Evolutionary conservation across 805 yeast species (phyloP).

Genomic region (Starmera amethionina): DNA sequence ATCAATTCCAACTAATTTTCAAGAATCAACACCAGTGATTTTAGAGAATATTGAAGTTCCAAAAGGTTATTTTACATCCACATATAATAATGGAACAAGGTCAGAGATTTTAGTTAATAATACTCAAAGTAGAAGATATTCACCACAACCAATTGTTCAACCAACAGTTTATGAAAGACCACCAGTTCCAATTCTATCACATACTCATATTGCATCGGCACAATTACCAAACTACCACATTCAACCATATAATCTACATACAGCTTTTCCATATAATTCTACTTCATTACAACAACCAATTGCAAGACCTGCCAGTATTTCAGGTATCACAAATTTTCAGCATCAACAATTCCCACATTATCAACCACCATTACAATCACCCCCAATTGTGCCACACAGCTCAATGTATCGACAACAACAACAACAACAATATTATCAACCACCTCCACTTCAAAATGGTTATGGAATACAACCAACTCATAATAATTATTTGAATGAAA

Average conservation of each 20-base stretch:
- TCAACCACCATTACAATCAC: slow-evolving; percentile 2
- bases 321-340: too few species aligned
- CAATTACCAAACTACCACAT: slow-evolving; percentile 1
- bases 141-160: background rate
- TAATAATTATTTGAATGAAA: background rate
- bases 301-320: too few species aligned
- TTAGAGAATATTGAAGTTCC: too few species aligned
- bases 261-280: too few species aligned
- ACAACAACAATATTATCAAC: background rate
- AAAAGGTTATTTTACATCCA: too few species aligned
- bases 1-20: slow-evolving; percentile 13
- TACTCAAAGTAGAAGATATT: background rate
- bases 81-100: too few species aligned
- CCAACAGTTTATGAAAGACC: slow-evolving; percentile 1
- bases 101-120: too few species aligned
- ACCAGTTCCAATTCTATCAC: slow-evolving; percentile 6
- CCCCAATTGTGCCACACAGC: slow-evolving; percentile 5
- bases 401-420: slow-evolving; percentile 1
- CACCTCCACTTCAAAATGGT: slow-evolving; percentile 2
- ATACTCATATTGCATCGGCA: background rate
- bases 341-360: background rate
- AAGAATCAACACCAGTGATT: too few species aligned
- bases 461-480: too few species aligned
- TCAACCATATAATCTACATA: background rate
- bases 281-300: too few species aligned